phyloP scores from a whole-genome alignment of 2,329 filamentous ascomycete species.

The Chrysosporium queenslandicum region DNA sequence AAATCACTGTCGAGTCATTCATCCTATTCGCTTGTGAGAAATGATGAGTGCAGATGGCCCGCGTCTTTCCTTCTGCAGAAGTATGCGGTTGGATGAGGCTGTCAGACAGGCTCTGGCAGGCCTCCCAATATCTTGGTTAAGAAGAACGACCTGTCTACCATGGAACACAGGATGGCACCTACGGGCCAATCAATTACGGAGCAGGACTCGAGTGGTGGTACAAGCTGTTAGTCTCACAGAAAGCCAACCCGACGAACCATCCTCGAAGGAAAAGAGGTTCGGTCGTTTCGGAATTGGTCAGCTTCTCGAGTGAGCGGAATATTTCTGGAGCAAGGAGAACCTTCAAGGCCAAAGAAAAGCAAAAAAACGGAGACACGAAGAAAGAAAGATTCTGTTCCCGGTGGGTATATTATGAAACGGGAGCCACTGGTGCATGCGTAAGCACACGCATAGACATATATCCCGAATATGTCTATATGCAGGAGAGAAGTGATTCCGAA shows the following conservation, averaged over 20 bases:
- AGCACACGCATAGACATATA: not conserved
- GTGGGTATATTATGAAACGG: not conserved
- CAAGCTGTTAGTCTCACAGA: not conserved
- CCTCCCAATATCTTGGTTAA: conserved; percentile 1
- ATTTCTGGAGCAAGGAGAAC: no score
- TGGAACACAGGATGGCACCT: not conserved
- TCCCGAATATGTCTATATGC: not conserved
- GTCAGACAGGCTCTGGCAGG: not conserved
- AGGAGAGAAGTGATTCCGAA: not conserved
- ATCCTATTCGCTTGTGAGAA: not conserved
- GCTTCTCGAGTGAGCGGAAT: not conserved
- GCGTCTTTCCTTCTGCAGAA: no score
- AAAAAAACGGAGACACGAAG: no score
- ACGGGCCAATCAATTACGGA: not conserved
- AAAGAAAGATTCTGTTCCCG: no score
- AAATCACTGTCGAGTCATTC: not conserved
- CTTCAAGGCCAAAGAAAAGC: not conserved
- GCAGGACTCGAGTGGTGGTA: not conserved
- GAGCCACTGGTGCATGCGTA: not conserved
- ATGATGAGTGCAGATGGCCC: not conserved
- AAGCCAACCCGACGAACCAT: not conserved
- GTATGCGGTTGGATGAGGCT: not conserved
- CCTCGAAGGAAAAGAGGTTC: not conserved
- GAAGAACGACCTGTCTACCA: not conserved
- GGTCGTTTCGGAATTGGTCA: conserved; percentile 4